Percentiles rank a stretch among this genome's conserved stretches.
These are phyloP conservation scores for Exsudoporus floridanus DNA, from an alignment of 1,284 basidiomycete genomes.

Conservation along the genomic window DNA sequence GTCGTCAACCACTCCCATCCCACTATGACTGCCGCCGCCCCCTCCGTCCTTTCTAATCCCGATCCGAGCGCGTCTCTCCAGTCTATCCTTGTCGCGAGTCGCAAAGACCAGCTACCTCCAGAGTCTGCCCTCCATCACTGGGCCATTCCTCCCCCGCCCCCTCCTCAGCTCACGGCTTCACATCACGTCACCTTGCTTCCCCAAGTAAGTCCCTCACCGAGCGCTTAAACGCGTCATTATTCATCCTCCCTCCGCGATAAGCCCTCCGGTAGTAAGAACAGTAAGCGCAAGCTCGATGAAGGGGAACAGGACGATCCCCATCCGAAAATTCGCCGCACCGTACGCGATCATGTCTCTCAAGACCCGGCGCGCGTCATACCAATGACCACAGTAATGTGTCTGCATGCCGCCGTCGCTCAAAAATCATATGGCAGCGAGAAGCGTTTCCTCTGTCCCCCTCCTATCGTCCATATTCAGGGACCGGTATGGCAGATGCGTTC, in stretches of 20 bases:
- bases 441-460: slow-evolving; percentile 86
- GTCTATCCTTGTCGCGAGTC: slow-evolving; percentile 56
- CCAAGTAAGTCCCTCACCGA: slow-evolving; percentile 30
- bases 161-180: slow-evolving; percentile 28
- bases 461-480: slow-evolving; percentile 84
- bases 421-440: slow-evolving; percentile 93
- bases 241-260: slow-evolving; percentile 27
- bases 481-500: slow-evolving; percentile 77
- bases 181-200: slow-evolving; percentile 32
- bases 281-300: slow-evolving; percentile 75
- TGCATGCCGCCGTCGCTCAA: slow-evolving; percentile 87
- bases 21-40: slow-evolving; percentile 35
- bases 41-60: slow-evolving; percentile 41
- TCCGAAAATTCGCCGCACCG: slow-evolving; percentile 75
- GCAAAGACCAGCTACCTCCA: slow-evolving; percentile 39
- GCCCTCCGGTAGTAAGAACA: slow-evolving; percentile 36
- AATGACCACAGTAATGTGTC: slow-evolving; percentile 86
- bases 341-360: slow-evolving; percentile 73
- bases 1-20: slow-evolving; percentile 36
- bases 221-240: slow-evolving; percentile 34
- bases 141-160: slow-evolving; percentile 34
- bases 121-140: slow-evolving; percentile 45
- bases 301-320: slow-evolving; percentile 67
- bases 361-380: slow-evolving; percentile 70
- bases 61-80: slow-evolving; percentile 63